phyloP scores from a whole-genome alignment of 192 early-diverging fungal genomes.

The Mortierella alpina region DNA sequence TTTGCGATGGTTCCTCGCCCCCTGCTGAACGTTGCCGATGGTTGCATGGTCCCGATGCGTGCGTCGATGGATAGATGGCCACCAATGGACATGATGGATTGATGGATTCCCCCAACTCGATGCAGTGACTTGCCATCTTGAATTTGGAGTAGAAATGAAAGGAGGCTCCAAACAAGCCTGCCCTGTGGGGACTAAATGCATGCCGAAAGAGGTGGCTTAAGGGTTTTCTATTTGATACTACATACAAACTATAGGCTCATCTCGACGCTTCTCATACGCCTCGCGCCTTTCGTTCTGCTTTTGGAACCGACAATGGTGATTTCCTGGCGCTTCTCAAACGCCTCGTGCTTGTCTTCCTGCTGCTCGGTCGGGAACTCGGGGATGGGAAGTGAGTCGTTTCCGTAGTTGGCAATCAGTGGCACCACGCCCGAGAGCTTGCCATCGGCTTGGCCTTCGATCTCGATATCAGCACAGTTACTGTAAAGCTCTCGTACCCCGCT shows the following conservation, averaged over 20 bases:
- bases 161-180: conserved; percentile 3
- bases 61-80: conserved; percentile 26
- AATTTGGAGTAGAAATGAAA: conserved; percentile 50
- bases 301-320: conserved; percentile 14
- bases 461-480: conserved; percentile 79
- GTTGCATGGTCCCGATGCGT: neutral
- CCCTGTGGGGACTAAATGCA: neutral
- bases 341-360: conserved; percentile 13
- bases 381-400: conserved; percentile 37
- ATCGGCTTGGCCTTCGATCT: conserved; percentile 56
- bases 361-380: conserved; percentile 50
- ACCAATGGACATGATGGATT: neutral
- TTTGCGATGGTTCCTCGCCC: neutral
- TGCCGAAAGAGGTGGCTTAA: neutral
- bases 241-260: neutral
- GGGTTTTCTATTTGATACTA: neutral
- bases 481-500: conserved; percentile 77
- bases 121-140: conserved; percentile 48
- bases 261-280: neutral
- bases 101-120: neutral
- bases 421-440: conserved; percentile 48
- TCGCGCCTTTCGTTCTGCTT: neutral
- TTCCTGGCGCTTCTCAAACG: conserved; percentile 9
- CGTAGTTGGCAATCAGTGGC: conserved; percentile 53
- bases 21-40: neutral